Base-by-base conservation (phyloP, 768 basidiomycete species). In the Gymnopilus dilepis region DNA sequence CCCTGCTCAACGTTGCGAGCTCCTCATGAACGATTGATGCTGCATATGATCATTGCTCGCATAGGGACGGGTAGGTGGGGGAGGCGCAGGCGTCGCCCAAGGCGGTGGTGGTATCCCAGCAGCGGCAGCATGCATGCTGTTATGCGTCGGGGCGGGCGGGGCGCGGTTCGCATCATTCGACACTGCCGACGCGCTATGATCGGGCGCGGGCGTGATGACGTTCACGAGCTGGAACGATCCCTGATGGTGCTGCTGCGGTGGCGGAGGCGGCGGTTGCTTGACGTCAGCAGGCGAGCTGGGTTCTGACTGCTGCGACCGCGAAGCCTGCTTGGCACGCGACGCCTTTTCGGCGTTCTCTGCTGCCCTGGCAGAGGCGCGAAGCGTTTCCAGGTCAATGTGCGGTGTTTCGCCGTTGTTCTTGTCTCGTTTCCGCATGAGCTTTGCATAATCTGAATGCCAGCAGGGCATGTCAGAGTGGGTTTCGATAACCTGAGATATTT, bases 391-490 rank as follows among this genome's bases (percentile, higher is more conserved):
- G 69, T 91, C 89, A 59, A 93, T 91, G 31, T 78, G 82, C 28
- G 81, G 81, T 3, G 74, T 71, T 42, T 86, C 82, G 19, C 88
- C 85, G 43, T 84, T 85, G n/a, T 79, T 79, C 71, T 92, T 92
- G 48, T 91, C 89, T 43, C 87, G 82, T 69, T 92, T 92, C 52
- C 91, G 86, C 78, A 91, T 86, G 30, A 93, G 81, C 69, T 93
- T 93, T 9, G 91, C 91, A 65, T 93, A 93, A 75, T 93, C 91
- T 93, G 54, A 17, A 26, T 30, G 21, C 28, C 43, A 52, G 38
- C 51, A 43, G 24, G 24, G 21, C 45, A n/a, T n/a, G 30, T 47
- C 60, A 41, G n/a, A 59, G 42, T 37, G 34, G 31, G 43, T 41
- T 24, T 58, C 38, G 53, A 61, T 21, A 54, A 26, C 24, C 53